Conservation (phyloP, 2,329 filamentous ascomycete genomes). For the Sporothrix protearum region DNA sequence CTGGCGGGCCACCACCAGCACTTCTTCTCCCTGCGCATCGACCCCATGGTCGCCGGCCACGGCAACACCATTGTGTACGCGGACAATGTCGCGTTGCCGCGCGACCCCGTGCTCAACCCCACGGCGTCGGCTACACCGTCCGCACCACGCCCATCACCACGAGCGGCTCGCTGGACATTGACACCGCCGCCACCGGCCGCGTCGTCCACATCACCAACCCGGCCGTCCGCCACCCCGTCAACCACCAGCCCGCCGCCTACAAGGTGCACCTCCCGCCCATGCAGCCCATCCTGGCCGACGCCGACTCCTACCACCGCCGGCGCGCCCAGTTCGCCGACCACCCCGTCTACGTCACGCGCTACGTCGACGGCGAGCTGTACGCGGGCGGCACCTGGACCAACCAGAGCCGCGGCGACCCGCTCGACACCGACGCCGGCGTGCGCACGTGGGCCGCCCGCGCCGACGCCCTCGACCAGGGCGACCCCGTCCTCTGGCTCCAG, state of each 20-base stretch:
- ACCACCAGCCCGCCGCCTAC: conserved; percentile 45
- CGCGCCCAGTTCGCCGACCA: conserved; percentile 45
- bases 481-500: conserved; percentile 55
- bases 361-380: conserved; percentile 44
- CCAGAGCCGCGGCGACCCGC: conserved; percentile 41
- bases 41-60: conserved; percentile 50
- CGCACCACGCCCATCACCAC: conserved; percentile 42
- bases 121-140: conserved; percentile 47
- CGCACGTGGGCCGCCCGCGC: conserved; percentile 38
- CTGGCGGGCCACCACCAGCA: conserved; percentile 69
- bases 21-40: conserved; percentile 62
- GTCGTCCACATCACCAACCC: conserved; percentile 50
- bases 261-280: conserved; percentile 47
- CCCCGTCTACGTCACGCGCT: conserved; percentile 45
- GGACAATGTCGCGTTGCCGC: conserved; percentile 43
- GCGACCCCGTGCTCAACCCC: conserved; percentile 45
- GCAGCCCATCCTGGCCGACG: conserved; percentile 43
- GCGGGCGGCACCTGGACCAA: conserved; percentile 44
- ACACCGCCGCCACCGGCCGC: conserved; percentile 51
- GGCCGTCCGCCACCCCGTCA: conserved; percentile 41
- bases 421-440: conserved; percentile 37
- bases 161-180: conserved; percentile 49
- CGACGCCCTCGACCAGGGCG: conserved; percentile 36
- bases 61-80: conserved; percentile 48
- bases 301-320: conserved; percentile 39